These are phyloP conservation scores for Trametes pubescens DNA, from an alignment of 1,284 basidiomycete genomes.

Conservation along the genomic window DNA sequence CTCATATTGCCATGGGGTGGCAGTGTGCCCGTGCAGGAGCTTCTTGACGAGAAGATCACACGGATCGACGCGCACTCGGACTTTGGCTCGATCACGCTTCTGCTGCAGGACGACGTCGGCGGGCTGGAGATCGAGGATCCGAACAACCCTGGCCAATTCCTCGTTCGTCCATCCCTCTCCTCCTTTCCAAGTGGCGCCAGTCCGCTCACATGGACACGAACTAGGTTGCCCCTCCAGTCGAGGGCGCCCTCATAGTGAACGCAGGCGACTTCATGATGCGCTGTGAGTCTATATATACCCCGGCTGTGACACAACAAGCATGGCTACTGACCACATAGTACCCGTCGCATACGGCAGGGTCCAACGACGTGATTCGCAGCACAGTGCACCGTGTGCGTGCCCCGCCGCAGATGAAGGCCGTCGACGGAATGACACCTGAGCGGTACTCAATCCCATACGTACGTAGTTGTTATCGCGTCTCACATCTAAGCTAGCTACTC, in stretches of 20 bases:
- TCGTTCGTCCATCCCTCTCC: slow-evolving; percentile 38
- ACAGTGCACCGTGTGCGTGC: slow-evolving; percentile 67
- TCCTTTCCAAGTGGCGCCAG: background rate
- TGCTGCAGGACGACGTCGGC: slow-evolving; percentile 66
- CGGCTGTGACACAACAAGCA: background rate
- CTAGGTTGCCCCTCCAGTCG: slow-evolving; percentile 56
- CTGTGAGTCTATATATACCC: slow-evolving; percentile 42
- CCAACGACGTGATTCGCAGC: slow-evolving; percentile 66
- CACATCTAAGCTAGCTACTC: background rate
- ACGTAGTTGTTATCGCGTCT: slow-evolving; percentile 29
- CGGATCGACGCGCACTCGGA: slow-evolving; percentile 67
- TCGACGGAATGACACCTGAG: slow-evolving; percentile 51
- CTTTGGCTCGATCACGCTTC: slow-evolving; percentile 63
- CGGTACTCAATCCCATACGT: slow-evolving; percentile 69
- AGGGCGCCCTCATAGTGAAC: slow-evolving; percentile 64
- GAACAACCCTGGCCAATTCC: slow-evolving; percentile 53
- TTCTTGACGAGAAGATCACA: slow-evolving; percentile 52
- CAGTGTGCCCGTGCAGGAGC: slow-evolving; percentile 47
- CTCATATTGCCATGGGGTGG: background rate
- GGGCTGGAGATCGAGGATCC: slow-evolving; percentile 70
- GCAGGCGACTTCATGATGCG: slow-evolving; percentile 69
- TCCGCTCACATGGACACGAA: background rate
- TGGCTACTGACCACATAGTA: background rate
- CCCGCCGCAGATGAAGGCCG: slow-evolving; percentile 43
- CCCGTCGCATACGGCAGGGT: slow-evolving; percentile 48